Conservation (phyloP, 192 early-diverging fungal genomes). For the Lobosporangium transversale region DNA sequence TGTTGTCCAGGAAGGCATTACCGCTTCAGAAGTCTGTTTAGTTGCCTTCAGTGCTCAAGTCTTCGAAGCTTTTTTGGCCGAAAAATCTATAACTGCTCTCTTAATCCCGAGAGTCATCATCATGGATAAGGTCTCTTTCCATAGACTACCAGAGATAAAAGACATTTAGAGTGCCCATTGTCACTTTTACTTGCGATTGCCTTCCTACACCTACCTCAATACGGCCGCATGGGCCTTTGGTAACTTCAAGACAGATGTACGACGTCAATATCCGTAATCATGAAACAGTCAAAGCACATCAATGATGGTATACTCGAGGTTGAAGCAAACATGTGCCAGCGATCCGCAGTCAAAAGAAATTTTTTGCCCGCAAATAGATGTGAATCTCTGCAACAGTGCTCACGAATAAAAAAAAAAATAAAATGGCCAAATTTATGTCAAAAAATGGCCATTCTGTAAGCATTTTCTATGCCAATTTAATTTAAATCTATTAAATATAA, state of each 20-base stretch:
- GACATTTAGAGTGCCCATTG: slow-evolving; percentile 5
- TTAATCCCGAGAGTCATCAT: slow-evolving; percentile 7
- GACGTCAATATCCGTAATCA: slow-evolving; percentile 4
- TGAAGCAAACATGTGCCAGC: no score
- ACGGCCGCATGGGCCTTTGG: slow-evolving; percentile 11
- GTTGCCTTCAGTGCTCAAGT: slow-evolving; percentile 4
- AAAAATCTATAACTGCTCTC: neutral
- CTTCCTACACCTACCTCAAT: slow-evolving; percentile 22
- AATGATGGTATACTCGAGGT: no score
- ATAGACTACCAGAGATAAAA: slow-evolving; percentile 7
- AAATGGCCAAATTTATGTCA: no score
- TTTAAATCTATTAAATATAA: no score
- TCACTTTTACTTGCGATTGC: slow-evolving; percentile 1
- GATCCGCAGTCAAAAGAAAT: no score
- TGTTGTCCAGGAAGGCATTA: slow-evolving; percentile 8
- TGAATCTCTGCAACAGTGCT: no score
- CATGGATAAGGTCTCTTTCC: slow-evolving; percentile 18
- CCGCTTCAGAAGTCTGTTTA: neutral
- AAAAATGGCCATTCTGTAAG: no score
- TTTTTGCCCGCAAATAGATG: no score
- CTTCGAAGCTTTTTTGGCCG: slow-evolving; percentile 7
- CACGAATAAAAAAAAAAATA: no score
- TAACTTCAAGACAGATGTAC: slow-evolving; percentile 17
- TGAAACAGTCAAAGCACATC: slow-evolving; percentile 6
- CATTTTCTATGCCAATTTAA: no score